phyloP scores from a whole-genome alignment of 495 filamentous ascomycete genomes.

The Lindgomyces ingoldianus region DNA sequence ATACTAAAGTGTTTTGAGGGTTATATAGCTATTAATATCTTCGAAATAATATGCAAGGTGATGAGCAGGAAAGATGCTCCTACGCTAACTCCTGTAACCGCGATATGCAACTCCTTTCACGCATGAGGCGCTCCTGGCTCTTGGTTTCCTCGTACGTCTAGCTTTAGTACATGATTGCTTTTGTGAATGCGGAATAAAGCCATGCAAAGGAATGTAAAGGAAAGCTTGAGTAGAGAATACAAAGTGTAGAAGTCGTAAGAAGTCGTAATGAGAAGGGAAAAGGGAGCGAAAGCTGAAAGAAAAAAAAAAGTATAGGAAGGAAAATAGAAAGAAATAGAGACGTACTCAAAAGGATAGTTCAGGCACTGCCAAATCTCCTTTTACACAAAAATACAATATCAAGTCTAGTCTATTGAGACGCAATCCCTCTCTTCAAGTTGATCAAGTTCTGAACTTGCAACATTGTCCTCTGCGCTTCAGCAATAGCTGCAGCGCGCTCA shows the following conservation, averaged over 20 bases:
- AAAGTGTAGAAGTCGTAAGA: too few relatives aligned
- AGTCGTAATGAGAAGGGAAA: neutral
- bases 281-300: neutral
- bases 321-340: neutral
- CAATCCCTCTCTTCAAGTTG: slow-evolving; percentile 25
- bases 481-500: slow-evolving; percentile 17
- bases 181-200: neutral
- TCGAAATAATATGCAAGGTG: too few relatives aligned
- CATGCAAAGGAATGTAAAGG: neutral
- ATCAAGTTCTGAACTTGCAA: slow-evolving; percentile 32
- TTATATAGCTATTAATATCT: too few relatives aligned
- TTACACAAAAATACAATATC: neutral
- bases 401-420: neutral
- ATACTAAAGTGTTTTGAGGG: too few relatives aligned
- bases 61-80: too few relatives aligned
- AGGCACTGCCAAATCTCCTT: neutral
- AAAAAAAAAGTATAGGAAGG: too few relatives aligned
- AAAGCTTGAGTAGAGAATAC: neutral
- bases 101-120: too few relatives aligned
- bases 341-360: neutral
- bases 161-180: too few relatives aligned
- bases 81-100: too few relatives aligned
- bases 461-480: slow-evolving; percentile 33
- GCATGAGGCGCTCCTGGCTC: too few relatives aligned
- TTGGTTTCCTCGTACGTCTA: too few relatives aligned